Base-by-base conservation (phyloP, 139 green algal species). In the Microglena sp. region DNA sequence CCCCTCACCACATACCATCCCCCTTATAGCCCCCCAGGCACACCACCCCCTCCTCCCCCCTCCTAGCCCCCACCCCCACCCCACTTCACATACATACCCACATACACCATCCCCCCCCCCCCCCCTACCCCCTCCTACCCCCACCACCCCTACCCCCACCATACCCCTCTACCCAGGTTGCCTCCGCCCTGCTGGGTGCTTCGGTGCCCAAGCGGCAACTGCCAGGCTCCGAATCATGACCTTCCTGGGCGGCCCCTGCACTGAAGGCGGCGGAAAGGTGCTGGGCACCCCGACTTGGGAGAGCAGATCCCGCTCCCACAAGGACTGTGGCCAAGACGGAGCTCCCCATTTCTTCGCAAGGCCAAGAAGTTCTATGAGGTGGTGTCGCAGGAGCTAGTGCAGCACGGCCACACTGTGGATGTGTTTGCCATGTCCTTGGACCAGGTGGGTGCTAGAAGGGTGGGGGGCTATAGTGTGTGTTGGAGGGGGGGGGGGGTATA, bases 341-440 rank as follows among this genome's bases (percentile, higher is more conserved):
- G 89, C 84, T 11, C 84, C 83, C 5, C 86, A 94, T 70, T 97
- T 82, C 76, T n/a, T n/a, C 83, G 79, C 62, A 95, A 95, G 73
- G 90, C 86, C 33, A 75, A 72, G 55, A 92, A 95, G 79, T 97
- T 90, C 75, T 99, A 97, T 64, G 86, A 94, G 45, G 72, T 62
- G 33, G 33, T 96, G 31, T 87, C 84, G 3, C 35, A 33, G 29
- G 78, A 90, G 80, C 82, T 96, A 66, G 89, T 96, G 65, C 54
- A 70, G 27, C 80, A 95, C 66, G 83, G 85, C 2, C 91, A 98
- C 77, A 72, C 88, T 33, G 77, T 98, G 24, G 94, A 99, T 70
- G 69, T 98, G 11, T 97, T 97, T 71, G 84, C 88, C 0, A 97
- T 88, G 72, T 84, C 94, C 1, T 83, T 99, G 30, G 94, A 99